phyloP scores from a whole-genome alignment of 129 eudicot genomes.

The Oenanthe sinensis region DNA sequence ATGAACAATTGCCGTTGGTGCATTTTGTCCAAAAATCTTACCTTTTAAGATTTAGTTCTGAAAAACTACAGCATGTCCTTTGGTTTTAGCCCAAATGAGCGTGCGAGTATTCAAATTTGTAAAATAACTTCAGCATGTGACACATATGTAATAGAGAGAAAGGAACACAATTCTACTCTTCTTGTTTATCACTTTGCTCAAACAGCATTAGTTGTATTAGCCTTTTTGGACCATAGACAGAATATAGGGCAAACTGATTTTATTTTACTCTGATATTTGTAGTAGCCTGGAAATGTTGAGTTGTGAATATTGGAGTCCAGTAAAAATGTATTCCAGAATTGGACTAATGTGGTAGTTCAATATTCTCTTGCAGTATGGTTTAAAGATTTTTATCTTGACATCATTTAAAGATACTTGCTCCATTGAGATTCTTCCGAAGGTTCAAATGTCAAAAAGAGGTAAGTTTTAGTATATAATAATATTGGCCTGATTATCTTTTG shows the following conservation, averaged over 20 bases:
- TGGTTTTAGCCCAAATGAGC: not conserved
- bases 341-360: not conserved
- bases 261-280: not conserved
- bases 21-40: not conserved
- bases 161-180: not conserved
- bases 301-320: not conserved
- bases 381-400: slow-evolving; percentile 59
- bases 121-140: not conserved
- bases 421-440: slow-evolving; percentile 71
- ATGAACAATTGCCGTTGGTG: not conserved
- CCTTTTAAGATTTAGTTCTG: not conserved
- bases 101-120: no score
- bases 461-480: slow-evolving; percentile 1
- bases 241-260: not conserved
- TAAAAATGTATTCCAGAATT: not conserved
- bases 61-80: not conserved
- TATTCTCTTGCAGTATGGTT: slow-evolving; percentile 56
- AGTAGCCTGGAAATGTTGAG: not conserved
- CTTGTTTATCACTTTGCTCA: not conserved
- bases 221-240: not conserved
- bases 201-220: not conserved
- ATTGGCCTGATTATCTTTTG: not conserved
- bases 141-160: not conserved
- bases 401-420: slow-evolving; percentile 72
- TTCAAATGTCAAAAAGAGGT: slow-evolving; percentile 69